phyloP scores from a whole-genome alignment of 164 flowering plant species.

The Warburgia ugandensis region DNA sequence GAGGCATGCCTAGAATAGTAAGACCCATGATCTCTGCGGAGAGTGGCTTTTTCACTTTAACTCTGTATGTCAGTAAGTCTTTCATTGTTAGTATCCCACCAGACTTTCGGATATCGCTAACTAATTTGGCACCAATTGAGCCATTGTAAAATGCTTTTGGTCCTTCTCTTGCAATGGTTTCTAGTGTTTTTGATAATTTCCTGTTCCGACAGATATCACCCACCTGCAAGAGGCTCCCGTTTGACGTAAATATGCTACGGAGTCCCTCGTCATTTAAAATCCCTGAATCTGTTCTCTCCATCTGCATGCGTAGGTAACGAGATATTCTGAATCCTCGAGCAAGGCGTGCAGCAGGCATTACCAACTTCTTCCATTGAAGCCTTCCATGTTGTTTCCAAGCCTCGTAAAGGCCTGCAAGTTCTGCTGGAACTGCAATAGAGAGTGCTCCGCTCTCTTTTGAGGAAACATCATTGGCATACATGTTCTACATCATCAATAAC shows the following conservation, averaged over 20 bases:
- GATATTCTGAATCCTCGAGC: conserved; percentile 53
- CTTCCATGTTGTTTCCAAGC: conserved; percentile 53
- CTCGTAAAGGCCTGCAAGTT: conserved; percentile 46
- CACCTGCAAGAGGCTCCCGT: conserved; percentile 27
- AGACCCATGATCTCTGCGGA: conserved; percentile 25
- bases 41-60: conserved; percentile 32
- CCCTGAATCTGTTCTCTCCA: conserved; percentile 21
- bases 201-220: conserved; percentile 37
- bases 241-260: conserved; percentile 24
- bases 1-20: conserved; percentile 46
- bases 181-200: conserved; percentile 40
- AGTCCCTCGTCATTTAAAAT: conserved; percentile 45
- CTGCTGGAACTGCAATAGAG: conserved; percentile 56
- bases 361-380: conserved; percentile 52
- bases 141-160: conserved; percentile 42
- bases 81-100: conserved; percentile 45
- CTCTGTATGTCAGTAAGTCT: conserved; percentile 42
- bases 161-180: conserved; percentile 25
- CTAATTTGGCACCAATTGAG: conserved; percentile 28
- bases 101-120: conserved; percentile 29
- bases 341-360: conserved; percentile 36
- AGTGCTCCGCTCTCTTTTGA: conserved; percentile 38
- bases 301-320: conserved; percentile 41
- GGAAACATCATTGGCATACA: conserved; percentile 36
- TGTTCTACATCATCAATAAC: conserved; percentile 30